These are phyloP conservation scores for Leucosporidium creatinivorum DNA, from an alignment of 768 basidiomycete species.

Conservation along the genomic window DNA sequence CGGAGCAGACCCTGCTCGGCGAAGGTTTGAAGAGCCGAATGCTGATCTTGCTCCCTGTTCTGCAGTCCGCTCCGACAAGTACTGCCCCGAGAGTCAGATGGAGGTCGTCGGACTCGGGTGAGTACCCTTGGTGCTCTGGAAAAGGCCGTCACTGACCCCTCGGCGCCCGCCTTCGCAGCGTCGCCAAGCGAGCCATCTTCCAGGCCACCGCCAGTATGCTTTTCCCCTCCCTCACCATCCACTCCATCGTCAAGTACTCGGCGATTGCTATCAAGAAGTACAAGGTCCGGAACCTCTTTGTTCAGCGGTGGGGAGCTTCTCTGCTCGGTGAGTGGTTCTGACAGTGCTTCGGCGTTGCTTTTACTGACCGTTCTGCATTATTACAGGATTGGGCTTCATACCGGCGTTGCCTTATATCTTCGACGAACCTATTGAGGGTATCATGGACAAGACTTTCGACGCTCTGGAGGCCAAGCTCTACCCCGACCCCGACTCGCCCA, in stretches of 20 bases:
- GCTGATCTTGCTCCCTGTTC: too few relatives aligned
- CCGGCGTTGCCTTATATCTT: slow-evolving; percentile 68
- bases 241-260: slow-evolving; percentile 66
- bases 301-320: slow-evolving; percentile 16
- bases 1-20: too few relatives aligned
- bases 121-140: not conserved
- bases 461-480: slow-evolving; percentile 48
- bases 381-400: slow-evolving; percentile 50
- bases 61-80: slow-evolving; percentile 35
- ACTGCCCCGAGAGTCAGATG: slow-evolving; percentile 7
- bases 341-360: not conserved
- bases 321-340: slow-evolving; percentile 1
- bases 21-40: too few relatives aligned
- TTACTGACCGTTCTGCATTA: not conserved
- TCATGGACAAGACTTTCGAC: slow-evolving; percentile 60
- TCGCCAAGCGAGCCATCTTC: slow-evolving; percentile 58
- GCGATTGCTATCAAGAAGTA: slow-evolving; percentile 54
- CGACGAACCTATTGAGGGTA: slow-evolving; percentile 70
- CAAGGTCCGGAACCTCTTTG: slow-evolving; percentile 46
- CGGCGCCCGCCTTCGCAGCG: slow-evolving; percentile 52
- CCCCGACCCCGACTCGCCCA: not conserved
- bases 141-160: slow-evolving; percentile 58
- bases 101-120: slow-evolving; percentile 23
- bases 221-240: slow-evolving; percentile 75
- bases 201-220: slow-evolving; percentile 64